Base-by-base conservation (phyloP, 2,329 filamentous ascomycete genomes). In the Chlorencoelia australis region DNA sequence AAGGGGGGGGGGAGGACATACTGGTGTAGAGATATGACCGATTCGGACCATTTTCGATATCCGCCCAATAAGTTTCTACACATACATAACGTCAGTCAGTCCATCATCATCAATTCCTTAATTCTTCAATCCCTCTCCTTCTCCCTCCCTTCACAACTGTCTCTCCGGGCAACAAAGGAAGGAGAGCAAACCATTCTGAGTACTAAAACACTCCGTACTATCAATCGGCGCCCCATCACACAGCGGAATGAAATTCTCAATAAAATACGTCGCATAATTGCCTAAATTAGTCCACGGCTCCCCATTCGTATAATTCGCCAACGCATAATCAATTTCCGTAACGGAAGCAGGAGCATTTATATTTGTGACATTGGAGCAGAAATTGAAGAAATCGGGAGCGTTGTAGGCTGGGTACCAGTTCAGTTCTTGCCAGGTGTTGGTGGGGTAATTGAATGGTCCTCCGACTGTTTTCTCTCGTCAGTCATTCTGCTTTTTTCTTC, bases 341-440 rank as follows among this genome's bases (percentile, higher is more conserved):
- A 68, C 58, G 28, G 60, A 60, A 17, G 53, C 56, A 0, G 67
- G 62, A 0, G 66, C 56, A 32, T 65, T 49, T 20, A 62, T 50
- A 38, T 69, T 60, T 1, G 68, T 68, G 29, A 72, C 59, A 35
- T 70, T 72, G 7, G 55, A 58, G 49, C 68, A 72, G 54, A 73
- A 73, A 29, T 61, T 44, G 52, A 63, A 72, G 48, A 72, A 71
- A 45, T 72, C 65, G 4, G 61, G 49, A 2, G 57, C 56, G 26
- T 59, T 60, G 38, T 64, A 61, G 0, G 42, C 55, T 6, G 56
- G 52, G 21, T 56, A 50, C 68, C 68, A 73, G 39, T 65, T 68
- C 7, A 73, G 52, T 45, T 72, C 69, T 53, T 72, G 68, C 68
- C 69, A 72, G 4, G 68, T 71, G 16, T 56, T 58, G 0, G 62